Evolutionary conservation across 1,139 yeast genomes (phyloP), one percentile per base, ranked within the genome.

Genomic region (Debaryomycetaceae sp.): DNA sequence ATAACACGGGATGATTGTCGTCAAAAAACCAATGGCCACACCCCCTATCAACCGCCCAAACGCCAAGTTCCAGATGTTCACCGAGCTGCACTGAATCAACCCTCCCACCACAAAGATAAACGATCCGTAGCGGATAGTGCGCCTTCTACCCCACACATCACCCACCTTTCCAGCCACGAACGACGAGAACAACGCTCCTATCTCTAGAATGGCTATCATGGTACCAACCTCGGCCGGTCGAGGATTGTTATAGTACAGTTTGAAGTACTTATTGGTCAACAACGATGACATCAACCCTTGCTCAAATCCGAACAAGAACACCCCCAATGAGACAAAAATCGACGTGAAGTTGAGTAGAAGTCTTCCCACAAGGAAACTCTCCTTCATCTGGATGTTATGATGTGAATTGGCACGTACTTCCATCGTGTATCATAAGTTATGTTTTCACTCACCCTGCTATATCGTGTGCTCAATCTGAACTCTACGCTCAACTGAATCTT

Each of bases 1-100:
- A 63, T 89, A 91, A 41, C 93, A 88, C 0, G 98, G 97, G n/a
- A 93, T 95, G 43, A 90, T 88, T 6, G 96, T 88, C n/a, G 95
- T 85, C 45, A 91, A 73, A 58, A 88, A 76, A 9, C 97, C 98
- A 39, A 91, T 91, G 13, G 96, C 97, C 34, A 90, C 56, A 59
- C 97, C 97, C 39, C 91, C 80, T 37, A 90, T 75, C 40, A 89
- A 75, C 53, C 98, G 75, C 0, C 97, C 97, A 34, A 80, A 48
- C 27, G 87, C 81, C 63, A 90, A 71, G 39, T 69, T 59, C 42
- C 65, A 52, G 38, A 76, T 65, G 49, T 68, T 68, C 30, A 71
- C 64, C 0, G 81, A 67, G 40, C 67, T 58, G 0, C 95, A 77
- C 65, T 90, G 97, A 42, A 89, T 62, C 0, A 76, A 59, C 4